Base-by-base conservation (phyloP, 352 stramenopile genomes). In the Globisporangium orthogonon region DNA sequence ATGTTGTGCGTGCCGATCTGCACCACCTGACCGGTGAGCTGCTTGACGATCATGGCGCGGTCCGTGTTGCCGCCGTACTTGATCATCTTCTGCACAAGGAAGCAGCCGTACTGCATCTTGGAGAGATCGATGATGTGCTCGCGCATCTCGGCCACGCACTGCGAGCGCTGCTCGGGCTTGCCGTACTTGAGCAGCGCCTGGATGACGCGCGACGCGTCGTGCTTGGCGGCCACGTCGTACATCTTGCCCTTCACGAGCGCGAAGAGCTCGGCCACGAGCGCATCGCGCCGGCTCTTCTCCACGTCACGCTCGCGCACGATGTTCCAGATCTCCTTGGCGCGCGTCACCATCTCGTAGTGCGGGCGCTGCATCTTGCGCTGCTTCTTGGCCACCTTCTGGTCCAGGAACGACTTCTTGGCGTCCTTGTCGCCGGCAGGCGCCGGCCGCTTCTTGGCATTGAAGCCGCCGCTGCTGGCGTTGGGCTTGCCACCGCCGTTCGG, bases 31-130 rank as follows among this genome's bases (percentile, higher is more conserved):
- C 94, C 95, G 35, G 93, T 97, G 49, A 98, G 77, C 65, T 91
- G 86, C 87, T 98, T 96, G 55, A 92, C 73, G 53, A 94, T 83
- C 14, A 68, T 62, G 28, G 74, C 78, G 40, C 89, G 87, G 60
- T 96, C 78, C 46, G 91, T 71, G 31, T 79, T 79, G 52, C 69
- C 76, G 62, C 90, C 92, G 73, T 98, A 98, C 65, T 97, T 93
- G 72, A 98, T 96, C 69, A 98, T 92, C 69, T 98, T 98, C 54
- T 98, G 83, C 58, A 98, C 93, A n/a, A 97, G 72, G 72, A 98
- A 98, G 79, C 93, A 92, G n/a, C 85, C 90, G 72, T 99, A 98
- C 67, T 98, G 95, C 74, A 92, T 96, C 83, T 98, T 98, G 63
- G 87, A 79, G 29, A 99, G 59, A 50, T 98, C 92, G 10, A 94